Percentiles rank a stretch among this genome's conserved stretches.
phyloP scores from a whole-genome alignment of 225 moss, liverwort and hornwort species.

The Polytrichum formosum region DNA sequence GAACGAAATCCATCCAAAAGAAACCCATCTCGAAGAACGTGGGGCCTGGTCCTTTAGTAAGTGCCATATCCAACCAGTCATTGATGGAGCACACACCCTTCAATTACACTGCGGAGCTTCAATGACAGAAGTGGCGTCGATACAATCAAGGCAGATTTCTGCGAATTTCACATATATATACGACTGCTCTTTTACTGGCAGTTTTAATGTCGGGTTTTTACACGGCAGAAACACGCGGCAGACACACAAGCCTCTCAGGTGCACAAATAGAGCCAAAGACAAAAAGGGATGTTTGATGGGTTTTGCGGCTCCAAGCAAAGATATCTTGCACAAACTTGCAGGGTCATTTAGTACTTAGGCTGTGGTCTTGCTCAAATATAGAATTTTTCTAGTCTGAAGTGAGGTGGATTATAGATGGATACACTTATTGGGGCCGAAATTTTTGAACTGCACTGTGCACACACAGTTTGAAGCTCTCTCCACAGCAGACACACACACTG shows the following conservation, averaged over 20 bases:
- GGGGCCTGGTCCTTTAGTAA: slow-evolving; percentile 45
- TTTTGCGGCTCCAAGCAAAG: not conserved
- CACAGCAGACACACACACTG: not conserved
- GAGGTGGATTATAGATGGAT: not conserved
- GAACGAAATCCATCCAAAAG: slow-evolving; percentile 35
- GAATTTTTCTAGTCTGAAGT: too few species aligned
- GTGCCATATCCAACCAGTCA: slow-evolving; percentile 34
- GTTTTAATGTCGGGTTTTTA: not conserved
- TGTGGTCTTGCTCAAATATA: too few species aligned
- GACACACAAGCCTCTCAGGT: slow-evolving; percentile 2
- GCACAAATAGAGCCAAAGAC: not conserved
- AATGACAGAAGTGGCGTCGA: slow-evolving; percentile 20
- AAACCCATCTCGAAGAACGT: slow-evolving; percentile 24
- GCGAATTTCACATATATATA: not conserved
- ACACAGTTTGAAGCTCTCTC: not conserved
- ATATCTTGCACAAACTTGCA: slow-evolving; percentile 1
- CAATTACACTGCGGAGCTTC: slow-evolving; percentile 63
- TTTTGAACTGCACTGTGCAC: not conserved
- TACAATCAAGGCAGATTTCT: not conserved
- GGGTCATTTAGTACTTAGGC: not conserved
- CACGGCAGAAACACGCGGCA: not conserved
- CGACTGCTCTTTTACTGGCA: not conserved
- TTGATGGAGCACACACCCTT: slow-evolving; percentile 48
- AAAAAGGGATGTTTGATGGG: not conserved
- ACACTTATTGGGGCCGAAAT: not conserved